phyloP scores from a whole-genome alignment of 2,329 filamentous ascomycete species.

The Diplodia mutila region DNA sequence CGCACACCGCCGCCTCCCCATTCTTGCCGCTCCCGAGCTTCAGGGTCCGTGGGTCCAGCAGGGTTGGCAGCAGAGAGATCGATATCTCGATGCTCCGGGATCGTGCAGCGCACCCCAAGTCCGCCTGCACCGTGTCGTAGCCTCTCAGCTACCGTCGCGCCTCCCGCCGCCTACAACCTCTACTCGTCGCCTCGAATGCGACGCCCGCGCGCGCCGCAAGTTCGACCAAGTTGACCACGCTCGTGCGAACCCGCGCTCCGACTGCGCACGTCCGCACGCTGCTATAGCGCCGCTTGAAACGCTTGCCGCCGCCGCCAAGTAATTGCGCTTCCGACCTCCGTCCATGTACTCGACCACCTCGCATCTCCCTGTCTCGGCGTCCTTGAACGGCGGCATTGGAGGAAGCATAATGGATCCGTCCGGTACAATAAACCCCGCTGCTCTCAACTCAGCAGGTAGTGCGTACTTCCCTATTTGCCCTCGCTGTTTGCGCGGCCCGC shows the following conservation, averaged over 20 bases:
- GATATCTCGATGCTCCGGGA: slow-evolving; percentile 27
- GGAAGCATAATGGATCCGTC: slow-evolving; percentile 46
- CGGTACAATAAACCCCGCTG: slow-evolving; percentile 47
- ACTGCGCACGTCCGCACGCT: slow-evolving; percentile 18
- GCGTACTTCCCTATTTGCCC: slow-evolving; percentile 16
- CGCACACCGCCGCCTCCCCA: slow-evolving; percentile 24
- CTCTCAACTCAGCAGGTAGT: slow-evolving; percentile 45
- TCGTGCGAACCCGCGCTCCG: background rate
- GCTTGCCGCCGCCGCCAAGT: slow-evolving; percentile 22
- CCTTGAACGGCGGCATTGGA: slow-evolving; percentile 46
- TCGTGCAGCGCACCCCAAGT: slow-evolving; percentile 23
- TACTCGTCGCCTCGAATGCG: slow-evolving; percentile 8
- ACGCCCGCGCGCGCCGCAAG: slow-evolving; percentile 8
- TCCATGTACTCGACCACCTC: slow-evolving; percentile 45
- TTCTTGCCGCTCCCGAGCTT: slow-evolving; percentile 26
- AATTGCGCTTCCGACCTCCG: slow-evolving; percentile 21
- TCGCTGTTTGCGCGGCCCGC: slow-evolving; percentile 12
- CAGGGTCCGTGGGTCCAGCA: slow-evolving; percentile 24
- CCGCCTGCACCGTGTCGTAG: slow-evolving; percentile 18
- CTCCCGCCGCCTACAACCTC: background rate
- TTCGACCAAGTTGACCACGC: background rate
- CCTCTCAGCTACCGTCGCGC: slow-evolving; percentile 23
- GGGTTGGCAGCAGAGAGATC: slow-evolving; percentile 21
- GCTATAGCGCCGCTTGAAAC: slow-evolving; percentile 24
- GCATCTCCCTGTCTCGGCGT: slow-evolving; percentile 41